Evolutionary conservation across 2,329 filamentous ascomycete genomes (phyloP).

Genomic region (Calonectria multiphialidica): DNA sequence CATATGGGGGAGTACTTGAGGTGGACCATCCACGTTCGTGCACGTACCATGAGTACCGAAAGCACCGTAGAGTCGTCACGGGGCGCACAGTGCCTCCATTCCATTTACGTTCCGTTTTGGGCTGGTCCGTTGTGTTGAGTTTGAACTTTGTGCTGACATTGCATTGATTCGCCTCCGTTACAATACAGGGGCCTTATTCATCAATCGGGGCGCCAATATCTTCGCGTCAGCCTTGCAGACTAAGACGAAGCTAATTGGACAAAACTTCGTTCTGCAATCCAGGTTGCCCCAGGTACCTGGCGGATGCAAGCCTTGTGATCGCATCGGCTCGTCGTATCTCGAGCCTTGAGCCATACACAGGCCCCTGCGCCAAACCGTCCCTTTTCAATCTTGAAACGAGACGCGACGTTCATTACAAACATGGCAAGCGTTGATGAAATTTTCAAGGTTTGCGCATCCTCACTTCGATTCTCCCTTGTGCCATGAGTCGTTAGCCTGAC

Average conservation of each 20-base stretch:
- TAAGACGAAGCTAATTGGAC: not conserved
- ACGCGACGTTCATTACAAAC: not conserved
- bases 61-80: not conserved
- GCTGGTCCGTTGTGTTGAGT: not conserved
- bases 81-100: conserved; percentile 13
- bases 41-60: not conserved
- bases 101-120: not conserved
- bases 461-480: not conserved
- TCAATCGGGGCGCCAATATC: conserved; percentile 1
- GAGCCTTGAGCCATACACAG: not conserved
- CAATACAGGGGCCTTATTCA: not conserved
- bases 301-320: not conserved
- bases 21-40: conserved; percentile 11
- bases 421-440: conserved; percentile 72
- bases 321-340: not conserved
- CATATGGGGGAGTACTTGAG: not conserved
- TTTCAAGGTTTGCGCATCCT: conserved; percentile 59
- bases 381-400: not conserved
- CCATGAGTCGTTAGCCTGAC: conserved; percentile 25
- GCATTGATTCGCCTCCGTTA: not conserved
- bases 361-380: not conserved
- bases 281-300: not conserved
- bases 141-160: not conserved
- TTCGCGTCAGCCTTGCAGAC: not conserved
- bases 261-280: not conserved